Base-by-base conservation (phyloP, 2,329 filamentous ascomycete genomes). In the Fusarium nygamai region DNA sequence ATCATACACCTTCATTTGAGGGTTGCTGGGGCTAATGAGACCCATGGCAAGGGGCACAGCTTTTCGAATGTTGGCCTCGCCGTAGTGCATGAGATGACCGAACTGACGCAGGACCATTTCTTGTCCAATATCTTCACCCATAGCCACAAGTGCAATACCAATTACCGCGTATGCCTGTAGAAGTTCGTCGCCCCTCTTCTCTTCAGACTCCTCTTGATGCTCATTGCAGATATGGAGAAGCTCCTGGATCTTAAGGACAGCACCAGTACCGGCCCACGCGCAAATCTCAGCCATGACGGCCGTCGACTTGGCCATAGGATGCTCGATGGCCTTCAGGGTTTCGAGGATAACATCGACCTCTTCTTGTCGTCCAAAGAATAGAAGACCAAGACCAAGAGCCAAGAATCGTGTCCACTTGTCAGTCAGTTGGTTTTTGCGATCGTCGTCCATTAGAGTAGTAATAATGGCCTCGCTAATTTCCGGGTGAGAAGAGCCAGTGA, bases 1-100 rank as follows among this genome's bases (percentile, higher is more conserved):
- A 83, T 99, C 96, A 86, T 99, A 99, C 54, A 99, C 94, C 88
- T 98, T 99, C 96, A 99, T 99, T 83, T 99, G 97, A 17, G 96
- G 96, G 86, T 99, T 99, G 85, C 95, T 98, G 19, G 97, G 94
- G 84, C 94, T 98, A 81, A 99, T 92, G 62, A 99, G 89, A 79
- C 95, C 97, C 94, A 99, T 97, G 33, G 96, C 96, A 62, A 99
- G 88, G 41, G 96, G 96, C 36, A 99, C 96, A 27, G 95, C 96
- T 81, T 96, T 96, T 72, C 96, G 93, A 78, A 99, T 99, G 82
- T 99, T 98, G 81, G 95, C 89, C 83, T 98, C 96, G 73, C 97
- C 96, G 80, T 99, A 99, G 85, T 99, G 96, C 96, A 99, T 99
- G 69, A 99, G 88, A 83, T 99, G 96, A 57, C 95, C 96, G 79